Conservation (phyloP, 208 protist genomes). For the Wallacemonas sp. region DNA sequence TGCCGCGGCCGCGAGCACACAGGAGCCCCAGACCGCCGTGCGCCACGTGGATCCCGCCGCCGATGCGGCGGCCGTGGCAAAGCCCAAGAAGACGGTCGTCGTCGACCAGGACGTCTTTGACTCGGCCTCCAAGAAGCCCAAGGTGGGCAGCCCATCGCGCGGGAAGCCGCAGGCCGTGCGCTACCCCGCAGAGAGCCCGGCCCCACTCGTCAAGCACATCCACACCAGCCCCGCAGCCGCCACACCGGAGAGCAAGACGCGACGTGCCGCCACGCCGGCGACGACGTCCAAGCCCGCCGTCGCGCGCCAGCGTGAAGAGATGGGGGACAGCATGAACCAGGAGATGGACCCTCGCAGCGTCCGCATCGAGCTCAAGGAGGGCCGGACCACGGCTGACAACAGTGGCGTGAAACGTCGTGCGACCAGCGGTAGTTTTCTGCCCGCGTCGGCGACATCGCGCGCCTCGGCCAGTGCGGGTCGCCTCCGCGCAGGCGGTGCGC, state of each 20-base stretch:
- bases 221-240: too few species aligned
- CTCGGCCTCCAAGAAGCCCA: background rate
- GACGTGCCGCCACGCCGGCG: background rate
- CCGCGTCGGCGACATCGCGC: background rate
- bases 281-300: background rate
- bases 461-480: constrained; percentile 16
- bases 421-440: background rate
- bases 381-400: background rate
- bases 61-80: background rate
- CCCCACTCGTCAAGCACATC: constrained; percentile 11
- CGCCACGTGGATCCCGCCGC: constrained; percentile 18
- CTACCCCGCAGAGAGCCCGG: background rate
- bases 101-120: background rate
- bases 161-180: constrained; percentile 1
- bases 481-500: background rate
- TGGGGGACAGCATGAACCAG: constrained; percentile 6
- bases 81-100: background rate
- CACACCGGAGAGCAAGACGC: constrained; percentile 6
- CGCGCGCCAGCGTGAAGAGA: constrained; percentile 1
- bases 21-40: background rate
- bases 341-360: constrained; percentile 14
- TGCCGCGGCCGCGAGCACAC: too few species aligned
- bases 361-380: background rate
- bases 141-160: background rate
- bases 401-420: constrained; percentile 5